Base-by-base conservation (phyloP, 306 rosid species). In the Vigna unguiculata region DNA sequence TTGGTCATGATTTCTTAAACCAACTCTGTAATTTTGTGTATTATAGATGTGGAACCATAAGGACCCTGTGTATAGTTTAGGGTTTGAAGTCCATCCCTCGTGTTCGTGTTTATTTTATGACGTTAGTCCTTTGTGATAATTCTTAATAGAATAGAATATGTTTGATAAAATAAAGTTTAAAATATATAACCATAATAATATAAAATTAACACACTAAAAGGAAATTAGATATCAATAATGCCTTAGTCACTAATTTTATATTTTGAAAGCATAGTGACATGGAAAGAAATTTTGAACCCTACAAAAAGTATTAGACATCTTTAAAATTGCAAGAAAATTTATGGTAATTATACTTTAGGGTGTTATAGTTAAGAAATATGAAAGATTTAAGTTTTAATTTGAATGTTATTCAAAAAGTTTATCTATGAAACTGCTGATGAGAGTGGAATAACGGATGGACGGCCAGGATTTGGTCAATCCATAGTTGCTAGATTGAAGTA, bases 1-100 rank as follows among this genome's bases (percentile, higher is more conserved):
- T 38, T 53, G 57, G 30, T 67, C 16, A 54, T 76, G 10, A 66
- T 45, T 51, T 53, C 41, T 32, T 16, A 19, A 22, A 41, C 66
- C 70, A 14, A 38, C 40, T 40, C 11, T 78, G 45, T 73, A 64
- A 66, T 49, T 62, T 48, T 61, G 74, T 51, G 70, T 62, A 62
- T 55, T 43, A 66, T 75, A 17, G 64, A 22, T 9, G 74, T 78
- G 41, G 11, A 34, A 60, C 41, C 38, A 34, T 17, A 45, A 9
- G 58, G 48, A 30, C 30, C 32, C 70, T 24, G 25, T 24, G 25
- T 24, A 1, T n/a, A n/a, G n/a, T n/a, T n/a, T n/a, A n/a, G n/a
- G n/a, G n/a, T n/a, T n/a, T n/a, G n/a, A n/a, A n/a, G n/a, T n/a
- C n/a, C n/a, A n/a, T n/a, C n/a, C n/a, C n/a, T n/a, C n/a, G n/a